Evolutionary conservation across 768 basidiomycete species (phyloP).

Genomic region (Stropharia rugosoannulata): DNA sequence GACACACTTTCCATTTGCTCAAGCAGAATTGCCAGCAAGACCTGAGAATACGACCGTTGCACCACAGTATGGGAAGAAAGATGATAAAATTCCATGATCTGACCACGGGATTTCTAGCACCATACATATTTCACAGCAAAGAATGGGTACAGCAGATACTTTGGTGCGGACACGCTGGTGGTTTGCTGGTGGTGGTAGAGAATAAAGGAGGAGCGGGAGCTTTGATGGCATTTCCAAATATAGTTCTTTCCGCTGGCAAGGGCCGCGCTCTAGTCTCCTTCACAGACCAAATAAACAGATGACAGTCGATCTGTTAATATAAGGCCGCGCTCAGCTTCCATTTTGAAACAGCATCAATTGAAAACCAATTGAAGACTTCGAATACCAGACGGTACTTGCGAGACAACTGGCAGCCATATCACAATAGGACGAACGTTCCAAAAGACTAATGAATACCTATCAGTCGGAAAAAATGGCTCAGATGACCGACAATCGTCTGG

Average conservation of each 20-base stretch:
- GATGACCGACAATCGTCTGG: not conserved
- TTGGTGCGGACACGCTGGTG: constrained; percentile 1
- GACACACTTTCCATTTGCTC: too few relatives aligned
- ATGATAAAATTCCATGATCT: too few relatives aligned
- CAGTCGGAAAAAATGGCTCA: not conserved
- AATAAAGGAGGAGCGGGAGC: not conserved
- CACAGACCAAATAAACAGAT: too few relatives aligned
- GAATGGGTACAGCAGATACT: not conserved
- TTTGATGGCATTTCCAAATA: constrained; percentile 1
- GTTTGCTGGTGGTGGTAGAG: constrained; percentile 6
- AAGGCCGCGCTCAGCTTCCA: not conserved
- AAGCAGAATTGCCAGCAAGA: too few relatives aligned
- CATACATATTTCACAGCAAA: too few relatives aligned
- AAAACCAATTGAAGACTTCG: too few relatives aligned
- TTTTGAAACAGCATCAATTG: not conserved
- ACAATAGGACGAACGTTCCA: constrained; percentile 4
- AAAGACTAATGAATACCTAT: not conserved
- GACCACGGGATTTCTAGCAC: too few relatives aligned
- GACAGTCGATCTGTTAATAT: too few relatives aligned
- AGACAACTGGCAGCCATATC: too few relatives aligned
- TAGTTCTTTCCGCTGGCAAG: constrained; percentile 6
- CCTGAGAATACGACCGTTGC: too few relatives aligned
- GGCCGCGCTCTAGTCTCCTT: not conserved
- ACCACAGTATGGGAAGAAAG: too few relatives aligned
- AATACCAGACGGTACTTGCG: too few relatives aligned